Evolutionary conservation across 495 filamentous ascomycete genomes (phyloP).

Genomic region (Aspergillus homomorphus): DNA sequence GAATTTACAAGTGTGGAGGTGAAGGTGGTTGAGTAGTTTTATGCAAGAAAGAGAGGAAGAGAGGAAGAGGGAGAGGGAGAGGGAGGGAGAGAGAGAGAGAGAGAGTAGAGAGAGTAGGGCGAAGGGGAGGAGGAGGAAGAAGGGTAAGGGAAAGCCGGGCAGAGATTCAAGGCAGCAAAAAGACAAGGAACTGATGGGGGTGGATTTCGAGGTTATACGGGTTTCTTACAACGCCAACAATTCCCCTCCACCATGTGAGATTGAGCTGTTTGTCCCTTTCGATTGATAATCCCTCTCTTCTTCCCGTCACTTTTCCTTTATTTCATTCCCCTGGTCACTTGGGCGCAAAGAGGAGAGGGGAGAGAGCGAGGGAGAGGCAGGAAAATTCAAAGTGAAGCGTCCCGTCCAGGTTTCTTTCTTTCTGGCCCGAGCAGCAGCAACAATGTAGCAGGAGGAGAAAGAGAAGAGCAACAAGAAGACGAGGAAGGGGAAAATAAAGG

Average conservation of each 20-base stretch:
- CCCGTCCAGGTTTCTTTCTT: not conserved
- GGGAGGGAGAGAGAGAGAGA: constrained; percentile 11
- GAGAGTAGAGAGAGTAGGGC: constrained; percentile 18
- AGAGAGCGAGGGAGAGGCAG: constrained; percentile 17
- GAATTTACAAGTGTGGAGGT: not conserved
- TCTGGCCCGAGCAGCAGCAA: not conserved
- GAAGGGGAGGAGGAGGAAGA: constrained; percentile 10
- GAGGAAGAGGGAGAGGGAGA: constrained; percentile 5
- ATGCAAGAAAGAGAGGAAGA: not conserved
- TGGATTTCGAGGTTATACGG: no score
- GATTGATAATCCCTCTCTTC: not conserved
- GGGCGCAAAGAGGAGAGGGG: constrained; percentile 12
- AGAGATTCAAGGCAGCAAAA: not conserved
- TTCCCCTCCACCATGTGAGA: no score
- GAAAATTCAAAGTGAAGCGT: not conserved
- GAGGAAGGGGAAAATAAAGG: not conserved
- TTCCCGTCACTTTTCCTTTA: not conserved
- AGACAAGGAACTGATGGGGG: no score
- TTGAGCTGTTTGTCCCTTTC: not conserved
- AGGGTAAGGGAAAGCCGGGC: constrained; percentile 6
- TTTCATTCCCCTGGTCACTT: not conserved
- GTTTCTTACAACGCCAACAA: not conserved
- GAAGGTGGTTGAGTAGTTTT: not conserved
- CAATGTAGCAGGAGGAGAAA: not conserved
- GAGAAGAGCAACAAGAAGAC: no score